Evolutionary conservation across 306 rosid species (phyloP).

Genomic region (Gleditsia sinensis): DNA sequence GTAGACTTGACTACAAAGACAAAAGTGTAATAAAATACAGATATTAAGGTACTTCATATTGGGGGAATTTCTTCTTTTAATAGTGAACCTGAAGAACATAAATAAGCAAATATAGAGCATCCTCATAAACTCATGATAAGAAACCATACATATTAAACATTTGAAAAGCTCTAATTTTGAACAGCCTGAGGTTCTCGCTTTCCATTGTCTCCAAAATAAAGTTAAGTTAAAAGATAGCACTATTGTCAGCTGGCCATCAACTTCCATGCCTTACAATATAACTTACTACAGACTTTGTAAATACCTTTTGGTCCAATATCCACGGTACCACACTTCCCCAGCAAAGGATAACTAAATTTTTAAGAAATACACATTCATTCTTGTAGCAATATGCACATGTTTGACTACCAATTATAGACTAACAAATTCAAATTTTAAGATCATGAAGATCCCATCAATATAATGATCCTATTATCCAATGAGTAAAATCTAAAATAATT

Average conservation of each 20-base stretch:
- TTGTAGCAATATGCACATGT: neutral
- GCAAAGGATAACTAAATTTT: neutral
- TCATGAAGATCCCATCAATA: neutral
- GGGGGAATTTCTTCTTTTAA: neutral
- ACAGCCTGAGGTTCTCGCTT: neutral
- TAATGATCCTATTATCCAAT: neutral
- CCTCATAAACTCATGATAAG: too few relatives aligned
- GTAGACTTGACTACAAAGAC: neutral
- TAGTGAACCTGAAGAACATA: neutral
- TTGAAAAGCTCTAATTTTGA: too few relatives aligned
- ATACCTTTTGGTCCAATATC: neutral
- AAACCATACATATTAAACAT: too few relatives aligned
- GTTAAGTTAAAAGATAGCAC: neutral
- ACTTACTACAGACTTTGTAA: neutral
- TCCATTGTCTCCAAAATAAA: neutral
- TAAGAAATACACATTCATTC: neutral
- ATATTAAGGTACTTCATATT: neutral
- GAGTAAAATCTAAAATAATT: neutral
- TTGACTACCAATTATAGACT: too few relatives aligned
- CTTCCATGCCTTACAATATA: neutral
- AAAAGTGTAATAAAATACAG: neutral
- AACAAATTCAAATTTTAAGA: neutral
- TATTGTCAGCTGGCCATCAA: neutral
- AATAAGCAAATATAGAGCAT: neutral
- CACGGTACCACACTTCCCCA: neutral